Evolutionary conservation across 208 protist genomes (phyloP).

Genomic region (Sergeia podlipaevii): DNA sequence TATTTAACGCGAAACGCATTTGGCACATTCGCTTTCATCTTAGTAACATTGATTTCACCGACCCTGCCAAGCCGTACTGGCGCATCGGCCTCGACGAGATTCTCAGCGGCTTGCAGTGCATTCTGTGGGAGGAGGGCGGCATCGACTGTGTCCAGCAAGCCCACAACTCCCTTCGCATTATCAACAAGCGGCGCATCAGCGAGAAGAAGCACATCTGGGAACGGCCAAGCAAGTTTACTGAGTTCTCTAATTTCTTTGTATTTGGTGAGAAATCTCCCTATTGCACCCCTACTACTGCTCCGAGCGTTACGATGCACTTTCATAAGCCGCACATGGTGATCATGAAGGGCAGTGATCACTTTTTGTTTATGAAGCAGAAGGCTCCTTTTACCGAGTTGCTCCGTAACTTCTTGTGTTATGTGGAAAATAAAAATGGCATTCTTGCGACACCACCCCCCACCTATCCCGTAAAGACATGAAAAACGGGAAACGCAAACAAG

Average conservation of each 20-base stretch:
- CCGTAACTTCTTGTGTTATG: constrained; percentile 19
- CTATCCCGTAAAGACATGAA: too few relatives aligned
- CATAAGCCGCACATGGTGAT: constrained; percentile 22
- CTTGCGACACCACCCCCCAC: too few relatives aligned
- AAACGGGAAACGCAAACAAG: too few relatives aligned
- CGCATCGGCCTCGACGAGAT: constrained; percentile 34
- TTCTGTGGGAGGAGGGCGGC: constrained; percentile 29
- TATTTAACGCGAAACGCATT: constrained; percentile 31
- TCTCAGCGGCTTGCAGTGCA: constrained; percentile 19
- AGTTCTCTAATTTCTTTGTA: constrained; percentile 22
- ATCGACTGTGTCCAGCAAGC: constrained; percentile 12
- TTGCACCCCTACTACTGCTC: constrained; percentile 12
- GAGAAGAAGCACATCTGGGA: constrained; percentile 22
- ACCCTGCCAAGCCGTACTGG: constrained; percentile 16
- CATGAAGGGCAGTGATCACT: constrained; percentile 33
- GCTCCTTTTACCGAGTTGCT: constrained; percentile 22
- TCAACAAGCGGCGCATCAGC: constrained; percentile 10
- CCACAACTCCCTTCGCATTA: constrained; percentile 7
- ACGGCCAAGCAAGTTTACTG: constrained; percentile 15
- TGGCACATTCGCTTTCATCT: constrained; percentile 40
- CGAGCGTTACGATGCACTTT: constrained; percentile 20
- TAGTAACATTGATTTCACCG: constrained; percentile 28
- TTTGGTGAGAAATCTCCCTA: constrained; percentile 37
- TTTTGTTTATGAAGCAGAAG: constrained; percentile 42
- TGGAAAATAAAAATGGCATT: constrained; percentile 13